Conservation (phyloP, 1,139 yeast genomes). For the Kazachstania sp. region DNA sequence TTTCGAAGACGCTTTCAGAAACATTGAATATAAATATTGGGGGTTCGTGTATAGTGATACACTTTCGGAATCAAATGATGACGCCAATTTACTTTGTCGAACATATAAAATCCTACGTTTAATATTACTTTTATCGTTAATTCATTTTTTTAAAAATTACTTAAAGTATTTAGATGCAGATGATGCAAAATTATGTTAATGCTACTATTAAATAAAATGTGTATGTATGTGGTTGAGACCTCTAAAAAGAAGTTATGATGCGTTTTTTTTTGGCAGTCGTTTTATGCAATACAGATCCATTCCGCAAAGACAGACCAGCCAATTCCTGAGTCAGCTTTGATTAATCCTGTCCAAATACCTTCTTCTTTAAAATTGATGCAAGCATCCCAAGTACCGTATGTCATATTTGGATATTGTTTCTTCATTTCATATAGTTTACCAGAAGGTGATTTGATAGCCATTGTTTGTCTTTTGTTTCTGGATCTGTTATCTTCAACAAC, state of each 20-base stretch:
- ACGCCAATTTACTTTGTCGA: no score
- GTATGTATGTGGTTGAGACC: not conserved
- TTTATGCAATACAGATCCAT: conserved; percentile 54
- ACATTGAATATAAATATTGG: not conserved
- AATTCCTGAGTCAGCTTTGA: conserved; percentile 67
- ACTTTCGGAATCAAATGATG: not conserved
- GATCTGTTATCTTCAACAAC: conserved; percentile 8
- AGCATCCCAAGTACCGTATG: conserved; percentile 51
- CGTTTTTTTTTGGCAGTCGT: not conserved
- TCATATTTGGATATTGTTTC: conserved; percentile 38
- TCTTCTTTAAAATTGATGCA: conserved; percentile 55
- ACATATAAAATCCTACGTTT: no score
- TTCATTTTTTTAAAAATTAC: not conserved
- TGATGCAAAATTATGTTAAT: not conserved
- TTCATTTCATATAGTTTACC: conserved; percentile 63
- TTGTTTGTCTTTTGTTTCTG: conserved; percentile 37
- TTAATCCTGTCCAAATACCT: conserved; percentile 79
- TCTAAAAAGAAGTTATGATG: not conserved
- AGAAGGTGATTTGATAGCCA: conserved; percentile 75
- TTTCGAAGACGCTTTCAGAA: not conserved
- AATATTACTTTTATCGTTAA: not conserved
- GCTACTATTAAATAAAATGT: not conserved
- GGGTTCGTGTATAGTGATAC: not conserved
- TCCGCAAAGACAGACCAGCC: conserved; percentile 91
- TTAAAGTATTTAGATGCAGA: not conserved